Evolutionary conservation across 1,284 basidiomycete species (phyloP).

Genomic region (Laetiporus sulphureus): DNA sequence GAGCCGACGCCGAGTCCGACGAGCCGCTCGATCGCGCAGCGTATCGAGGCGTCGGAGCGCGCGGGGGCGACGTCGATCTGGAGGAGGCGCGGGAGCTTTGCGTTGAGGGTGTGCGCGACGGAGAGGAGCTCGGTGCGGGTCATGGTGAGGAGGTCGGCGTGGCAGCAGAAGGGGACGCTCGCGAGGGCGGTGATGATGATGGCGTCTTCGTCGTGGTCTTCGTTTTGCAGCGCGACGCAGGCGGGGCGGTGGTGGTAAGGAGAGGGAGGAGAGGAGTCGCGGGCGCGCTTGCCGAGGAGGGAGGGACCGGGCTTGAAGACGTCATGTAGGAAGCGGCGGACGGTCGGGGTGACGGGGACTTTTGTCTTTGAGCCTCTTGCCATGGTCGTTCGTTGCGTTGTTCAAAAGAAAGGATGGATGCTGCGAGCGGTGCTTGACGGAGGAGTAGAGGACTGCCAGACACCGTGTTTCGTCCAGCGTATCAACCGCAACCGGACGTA

Average conservation of each 20-base stretch:
- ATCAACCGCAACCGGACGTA: too few species aligned
- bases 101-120: slow-evolving; percentile 42
- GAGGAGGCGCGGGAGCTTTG: slow-evolving; percentile 38
- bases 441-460: too few species aligned
- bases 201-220: slow-evolving; percentile 40
- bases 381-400: too few species aligned
- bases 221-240: slow-evolving; percentile 35
- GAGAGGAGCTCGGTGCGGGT: slow-evolving; percentile 35
- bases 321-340: slow-evolving; percentile 3
- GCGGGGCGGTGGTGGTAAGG: slow-evolving; percentile 1
- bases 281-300: slow-evolving; percentile 2
- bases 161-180: slow-evolving; percentile 50
- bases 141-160: slow-evolving; percentile 55
- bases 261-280: background rate
- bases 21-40: slow-evolving; percentile 40
- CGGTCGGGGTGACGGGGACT: slow-evolving; percentile 2
- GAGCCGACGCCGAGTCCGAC: too few species aligned
- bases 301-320: slow-evolving; percentile 1
- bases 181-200: slow-evolving; percentile 50
- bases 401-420: background rate
- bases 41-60: slow-evolving; percentile 31
- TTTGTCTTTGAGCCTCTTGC: background rate
- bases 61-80: slow-evolving; percentile 33
- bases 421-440: too few species aligned
- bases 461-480: too few species aligned